phyloP scores from a whole-genome alignment of 2,329 filamentous ascomycete species.

The Talaromyces pinophilus region DNA sequence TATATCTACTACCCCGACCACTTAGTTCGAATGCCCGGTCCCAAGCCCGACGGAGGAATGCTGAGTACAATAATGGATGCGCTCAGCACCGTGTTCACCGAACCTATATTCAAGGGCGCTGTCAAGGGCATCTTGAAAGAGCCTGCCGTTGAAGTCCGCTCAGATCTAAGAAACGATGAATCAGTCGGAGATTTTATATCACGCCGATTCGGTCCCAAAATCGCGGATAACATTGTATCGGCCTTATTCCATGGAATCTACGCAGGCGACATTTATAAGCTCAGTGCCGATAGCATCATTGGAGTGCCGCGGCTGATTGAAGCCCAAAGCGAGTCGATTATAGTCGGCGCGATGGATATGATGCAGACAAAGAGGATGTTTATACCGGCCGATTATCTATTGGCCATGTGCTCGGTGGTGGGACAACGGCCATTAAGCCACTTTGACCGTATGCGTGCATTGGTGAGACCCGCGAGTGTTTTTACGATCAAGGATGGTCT shows the following conservation, averaged over 20 bases:
- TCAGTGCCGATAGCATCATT: constrained; percentile 70
- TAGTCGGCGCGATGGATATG: constrained; percentile 25
- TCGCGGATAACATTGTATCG: constrained; percentile 73
- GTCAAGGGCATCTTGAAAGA: constrained; percentile 39
- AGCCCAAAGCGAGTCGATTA: constrained; percentile 27
- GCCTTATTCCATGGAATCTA: constrained; percentile 84
- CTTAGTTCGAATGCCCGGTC: constrained; percentile 64
- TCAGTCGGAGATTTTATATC: constrained; percentile 69
- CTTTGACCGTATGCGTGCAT: constrained; percentile 24
- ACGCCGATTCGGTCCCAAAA: constrained; percentile 54
- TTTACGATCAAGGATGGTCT: constrained; percentile 59
- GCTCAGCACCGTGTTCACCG: constrained; percentile 42
- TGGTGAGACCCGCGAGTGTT: constrained; percentile 37
- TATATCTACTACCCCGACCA: constrained; percentile 89
- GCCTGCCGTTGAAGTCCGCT: constrained; percentile 23
- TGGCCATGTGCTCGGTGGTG: constrained; percentile 29
- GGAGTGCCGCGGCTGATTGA: constrained; percentile 55
- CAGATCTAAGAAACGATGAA: constrained; percentile 58
- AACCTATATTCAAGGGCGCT: constrained; percentile 59
- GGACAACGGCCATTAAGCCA: constrained; percentile 25
- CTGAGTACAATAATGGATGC: constrained; percentile 31
- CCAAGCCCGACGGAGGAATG: constrained; percentile 31
- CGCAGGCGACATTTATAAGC: constrained; percentile 79
- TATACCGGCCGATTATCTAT: constrained; percentile 31
- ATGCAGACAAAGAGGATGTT: constrained; percentile 21